Evolutionary conservation across 257 asterid genomes (phyloP), one percentile per base, ranked within the genome.

Genomic region (Misopates orontium): DNA sequence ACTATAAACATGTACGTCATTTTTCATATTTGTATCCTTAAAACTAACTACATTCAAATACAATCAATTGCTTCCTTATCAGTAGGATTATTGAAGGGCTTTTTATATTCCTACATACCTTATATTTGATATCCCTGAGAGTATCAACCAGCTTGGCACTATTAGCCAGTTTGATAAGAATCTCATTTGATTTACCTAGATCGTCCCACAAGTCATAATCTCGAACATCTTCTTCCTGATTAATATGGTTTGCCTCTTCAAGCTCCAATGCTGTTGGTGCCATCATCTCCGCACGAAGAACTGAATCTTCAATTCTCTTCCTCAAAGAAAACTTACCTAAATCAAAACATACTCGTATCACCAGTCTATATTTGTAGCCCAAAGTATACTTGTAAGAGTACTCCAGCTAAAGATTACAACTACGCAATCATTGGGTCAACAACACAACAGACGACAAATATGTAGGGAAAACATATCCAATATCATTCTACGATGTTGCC

Each of bases 271-370:
- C 96, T 10, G 81, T 77, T 8, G 96, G 85, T 28, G 83, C 83
- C 64, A 81, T 41, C 82, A 82, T 85, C 82, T 90, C 92, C 5
- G 96, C 96, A 41, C 87, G 88, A 28, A 85, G 87, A 71, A 90
- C 73, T 10, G 94, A 90, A 63, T 87, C 95, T 70, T 87, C 95
- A 47, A 87, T 84, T 74, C 87, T 84, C 76, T 83, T 90, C 75
- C 85, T 82, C 77, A 85, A 67, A 41, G 97, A 82, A 74, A 85
- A 80, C 85, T 82, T 76, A 19, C 96, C 96, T 90, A 64, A 50
- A 28, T 14, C n/a, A 70, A 47, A 39, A 61, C 66, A 47, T 54
- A 53, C 42, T 50, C 61, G 55, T 17, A 60, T 22, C 42, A 53
- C 31, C 61, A 42, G 68, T 49, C 71, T 18, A 15, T 31, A 48